A percentile compares a stretch with the other conserved stretches of the same genome.
Evolutionary conservation across 352 stramenopile genomes (phyloP).

Genomic region (Nannochloropsis limnetica): DNA sequence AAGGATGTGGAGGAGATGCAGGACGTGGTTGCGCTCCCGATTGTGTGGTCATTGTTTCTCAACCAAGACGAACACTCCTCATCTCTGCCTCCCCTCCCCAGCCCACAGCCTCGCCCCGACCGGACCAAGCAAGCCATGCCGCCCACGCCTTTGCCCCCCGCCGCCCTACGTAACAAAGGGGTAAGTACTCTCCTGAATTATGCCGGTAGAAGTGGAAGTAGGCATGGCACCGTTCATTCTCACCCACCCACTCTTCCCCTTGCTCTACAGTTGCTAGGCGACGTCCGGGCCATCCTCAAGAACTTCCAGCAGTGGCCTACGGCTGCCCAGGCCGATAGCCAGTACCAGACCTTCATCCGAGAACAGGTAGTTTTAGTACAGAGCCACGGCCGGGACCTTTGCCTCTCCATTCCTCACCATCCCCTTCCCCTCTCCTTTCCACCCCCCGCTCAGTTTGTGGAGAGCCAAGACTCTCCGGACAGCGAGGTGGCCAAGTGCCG

Average conservation of each 20-base stretch:
- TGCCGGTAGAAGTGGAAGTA: not conserved
- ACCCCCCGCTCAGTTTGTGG: not conserved
- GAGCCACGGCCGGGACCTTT: not conserved
- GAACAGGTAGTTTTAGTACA: not conserved
- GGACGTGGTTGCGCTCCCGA: not conserved
- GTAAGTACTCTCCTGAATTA: not conserved
- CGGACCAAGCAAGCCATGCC: not conserved
- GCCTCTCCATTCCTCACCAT: not conserved
- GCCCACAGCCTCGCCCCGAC: not conserved
- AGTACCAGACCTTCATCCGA: not conserved
- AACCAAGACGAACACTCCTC: too few relatives aligned
- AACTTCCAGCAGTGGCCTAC: conserved; percentile 32
- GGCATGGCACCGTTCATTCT: not conserved
- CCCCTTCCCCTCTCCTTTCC: not conserved
- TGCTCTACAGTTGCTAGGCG: not conserved
- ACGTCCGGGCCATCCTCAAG: conserved; percentile 31
- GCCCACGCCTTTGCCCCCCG: not conserved
- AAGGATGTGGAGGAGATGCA: not conserved
- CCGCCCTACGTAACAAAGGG: not conserved
- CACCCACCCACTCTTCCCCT: not conserved
- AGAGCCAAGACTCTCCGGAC: not conserved
- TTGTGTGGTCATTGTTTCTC: not conserved
- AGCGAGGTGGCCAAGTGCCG: not conserved
- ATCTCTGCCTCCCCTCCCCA: not conserved
- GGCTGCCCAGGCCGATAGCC: not conserved